These are phyloP conservation scores for Mycosarcoma maydis DNA, from an alignment of 1,284 basidiomycete species.

Conservation along the genomic window DNA sequence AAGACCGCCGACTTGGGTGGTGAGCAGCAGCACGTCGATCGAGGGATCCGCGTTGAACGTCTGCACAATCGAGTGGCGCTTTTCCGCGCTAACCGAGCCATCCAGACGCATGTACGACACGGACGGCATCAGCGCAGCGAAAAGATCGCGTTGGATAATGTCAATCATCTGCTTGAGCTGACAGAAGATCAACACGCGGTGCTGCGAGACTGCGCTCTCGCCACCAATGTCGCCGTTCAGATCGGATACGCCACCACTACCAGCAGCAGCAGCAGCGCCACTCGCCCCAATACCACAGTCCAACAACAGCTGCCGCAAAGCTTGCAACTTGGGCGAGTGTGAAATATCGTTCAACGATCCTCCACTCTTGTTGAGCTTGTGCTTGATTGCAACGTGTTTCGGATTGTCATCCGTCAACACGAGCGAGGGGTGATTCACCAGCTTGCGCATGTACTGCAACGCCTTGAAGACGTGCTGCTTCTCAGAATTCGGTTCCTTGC, in stretches of 20 bases:
- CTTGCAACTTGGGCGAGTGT: conserved; percentile 92
- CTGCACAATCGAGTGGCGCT: conserved; percentile 77
- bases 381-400: conserved; percentile 73
- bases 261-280: conserved; percentile 68
- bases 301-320: conserved; percentile 65
- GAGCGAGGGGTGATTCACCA: conserved; percentile 91
- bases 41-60: conserved; percentile 98
- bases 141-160: conserved; percentile 93
- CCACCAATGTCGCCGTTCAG: conserved; percentile 69
- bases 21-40: conserved; percentile 94
- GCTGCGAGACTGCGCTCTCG: conserved; percentile 78
- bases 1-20: conserved; percentile 95
- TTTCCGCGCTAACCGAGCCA: conserved; percentile 68
- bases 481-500: conserved; percentile 69
- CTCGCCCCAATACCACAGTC: conserved; percentile 91
- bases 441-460: conserved; percentile 93
- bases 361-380: conserved; percentile 69
- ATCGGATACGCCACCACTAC: conserved; percentile 4
- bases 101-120: conserved; percentile 99
- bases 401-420: conserved; percentile 55
- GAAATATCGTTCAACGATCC: conserved; percentile 78
- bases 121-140: conserved; percentile 89
- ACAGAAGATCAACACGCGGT: conserved; percentile 98
- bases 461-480: conserved; percentile 70
- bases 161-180: conserved; percentile 99